Conservation (phyloP, 2,329 filamentous ascomycete genomes). For the Celoporthe dispersa region DNA sequence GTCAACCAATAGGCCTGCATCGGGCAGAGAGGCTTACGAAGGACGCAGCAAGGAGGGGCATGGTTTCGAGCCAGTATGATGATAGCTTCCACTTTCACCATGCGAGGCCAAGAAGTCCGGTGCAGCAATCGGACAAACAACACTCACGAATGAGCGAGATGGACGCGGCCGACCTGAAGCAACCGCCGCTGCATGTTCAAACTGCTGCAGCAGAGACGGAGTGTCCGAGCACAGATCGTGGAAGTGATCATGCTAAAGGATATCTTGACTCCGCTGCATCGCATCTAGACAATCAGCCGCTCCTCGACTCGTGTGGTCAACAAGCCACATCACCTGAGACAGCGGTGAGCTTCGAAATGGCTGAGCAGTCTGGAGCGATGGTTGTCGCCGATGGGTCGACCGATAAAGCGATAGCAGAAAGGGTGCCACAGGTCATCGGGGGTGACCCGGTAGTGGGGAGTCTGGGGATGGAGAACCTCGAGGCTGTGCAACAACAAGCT, state of each 20-base stretch:
- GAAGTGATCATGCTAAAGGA: neutral
- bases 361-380: neutral
- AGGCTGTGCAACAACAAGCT: neutral
- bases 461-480: neutral
- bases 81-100: slow-evolving; percentile 41
- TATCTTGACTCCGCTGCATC: neutral
- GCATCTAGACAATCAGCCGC: neutral
- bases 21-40: neutral
- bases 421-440: neutral
- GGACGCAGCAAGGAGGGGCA: neutral
- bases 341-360: neutral
- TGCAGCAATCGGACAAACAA: neutral
- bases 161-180: neutral
- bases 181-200: neutral
- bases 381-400: neutral
- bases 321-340: neutral
- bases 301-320: neutral
- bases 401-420: neutral
- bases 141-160: neutral
- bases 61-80: slow-evolving; percentile 36
- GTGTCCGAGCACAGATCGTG: neutral
- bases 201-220: neutral
- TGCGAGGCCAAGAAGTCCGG: slow-evolving; percentile 19
- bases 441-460: neutral
- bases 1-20: neutral